These are phyloP conservation scores for Penicillium sp. DNA, from an alignment of 2,329 filamentous ascomycete species.

Conservation along the genomic window DNA sequence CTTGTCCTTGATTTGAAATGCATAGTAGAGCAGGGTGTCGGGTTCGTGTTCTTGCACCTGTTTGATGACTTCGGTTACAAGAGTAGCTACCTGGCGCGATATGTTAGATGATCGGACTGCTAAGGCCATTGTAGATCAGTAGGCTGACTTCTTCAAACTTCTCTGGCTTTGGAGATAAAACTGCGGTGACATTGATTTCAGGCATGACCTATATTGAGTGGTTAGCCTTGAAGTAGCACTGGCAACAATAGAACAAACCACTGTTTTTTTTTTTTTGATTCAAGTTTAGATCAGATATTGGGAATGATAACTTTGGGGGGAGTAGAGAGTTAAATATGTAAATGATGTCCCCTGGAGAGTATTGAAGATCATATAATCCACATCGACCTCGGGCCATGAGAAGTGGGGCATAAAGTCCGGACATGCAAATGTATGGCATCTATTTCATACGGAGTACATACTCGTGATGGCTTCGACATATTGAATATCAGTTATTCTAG, in stretches of 20 bases:
- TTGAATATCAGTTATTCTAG: not conserved
- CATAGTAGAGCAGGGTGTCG: slow-evolving; percentile 32
- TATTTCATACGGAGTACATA: too few relatives aligned
- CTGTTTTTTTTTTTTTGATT: not conserved
- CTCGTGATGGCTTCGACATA: not conserved
- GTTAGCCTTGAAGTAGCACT: not conserved
- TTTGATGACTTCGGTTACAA: slow-evolving; percentile 26
- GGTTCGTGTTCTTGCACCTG: slow-evolving; percentile 35
- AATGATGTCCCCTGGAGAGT: not conserved
- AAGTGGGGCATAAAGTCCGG: slow-evolving; percentile 13
- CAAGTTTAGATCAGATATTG: not conserved
- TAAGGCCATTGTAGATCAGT: not conserved
- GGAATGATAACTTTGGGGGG: not conserved
- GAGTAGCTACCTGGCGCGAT: slow-evolving; percentile 22
- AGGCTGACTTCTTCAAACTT: slow-evolving; percentile 33
- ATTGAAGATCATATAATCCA: slow-evolving; percentile 8
- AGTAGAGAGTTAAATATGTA: not conserved
- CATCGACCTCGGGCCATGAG: slow-evolving; percentile 17
- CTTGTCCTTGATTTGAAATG: slow-evolving; percentile 25
- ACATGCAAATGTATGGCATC: not conserved
- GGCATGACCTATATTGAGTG: slow-evolving; percentile 20
- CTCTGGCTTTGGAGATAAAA: slow-evolving; percentile 30
- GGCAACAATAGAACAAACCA: not conserved
- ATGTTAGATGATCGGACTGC: not conserved
- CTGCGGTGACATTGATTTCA: slow-evolving; percentile 32